Evolutionary conservation across 208 protist genomes (phyloP).

Genomic region (Naegleria fowleri): DNA sequence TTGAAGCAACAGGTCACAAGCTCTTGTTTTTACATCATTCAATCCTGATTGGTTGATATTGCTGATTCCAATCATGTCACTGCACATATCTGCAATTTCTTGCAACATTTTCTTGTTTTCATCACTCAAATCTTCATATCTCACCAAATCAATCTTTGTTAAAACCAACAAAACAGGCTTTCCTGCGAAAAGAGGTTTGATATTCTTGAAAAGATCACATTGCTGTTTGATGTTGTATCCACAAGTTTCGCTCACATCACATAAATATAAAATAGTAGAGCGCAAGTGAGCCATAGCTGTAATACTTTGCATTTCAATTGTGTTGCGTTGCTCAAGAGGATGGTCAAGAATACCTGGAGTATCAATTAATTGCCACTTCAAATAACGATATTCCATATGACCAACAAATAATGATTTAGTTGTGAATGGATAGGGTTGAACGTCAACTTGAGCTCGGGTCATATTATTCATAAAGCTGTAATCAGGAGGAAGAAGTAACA

Average conservation of each 20-base stretch:
- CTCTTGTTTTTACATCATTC: conserved; percentile 74
- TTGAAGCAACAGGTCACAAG: conserved; percentile 89
- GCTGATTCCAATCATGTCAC: conserved; percentile 31
- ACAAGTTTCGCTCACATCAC: conserved; percentile 98
- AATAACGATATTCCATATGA: conserved; percentile 98
- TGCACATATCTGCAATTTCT: conserved; percentile 35
- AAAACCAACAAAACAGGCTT: conserved; percentile 98
- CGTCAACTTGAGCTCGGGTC: conserved; percentile 98
- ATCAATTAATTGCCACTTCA: conserved; percentile 99
- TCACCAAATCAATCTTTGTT: conserved; percentile 97
- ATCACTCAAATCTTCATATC: conserved; percentile 70
- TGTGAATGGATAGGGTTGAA: conserved; percentile 99
- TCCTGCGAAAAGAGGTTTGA: conserved; percentile 97
- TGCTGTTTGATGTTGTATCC: conserved; percentile 96
- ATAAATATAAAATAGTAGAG: conserved; percentile 95
- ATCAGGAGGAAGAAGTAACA: too few species aligned
- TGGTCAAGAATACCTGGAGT: conserved; percentile 99
- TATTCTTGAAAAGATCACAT: conserved; percentile 91
- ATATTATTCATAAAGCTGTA: conserved; percentile 99
- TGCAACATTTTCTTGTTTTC: conserved; percentile 74
- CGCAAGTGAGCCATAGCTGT: conserved; percentile 96
- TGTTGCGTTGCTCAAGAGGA: conserved; percentile 98
- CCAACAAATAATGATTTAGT: conserved; percentile 99
- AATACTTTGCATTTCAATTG: conserved; percentile 99
- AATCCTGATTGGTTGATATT: conserved; percentile 50